phyloP scores from a whole-genome alignment of 495 filamentous ascomycete genomes.

The Penicillium samsonianum region DNA sequence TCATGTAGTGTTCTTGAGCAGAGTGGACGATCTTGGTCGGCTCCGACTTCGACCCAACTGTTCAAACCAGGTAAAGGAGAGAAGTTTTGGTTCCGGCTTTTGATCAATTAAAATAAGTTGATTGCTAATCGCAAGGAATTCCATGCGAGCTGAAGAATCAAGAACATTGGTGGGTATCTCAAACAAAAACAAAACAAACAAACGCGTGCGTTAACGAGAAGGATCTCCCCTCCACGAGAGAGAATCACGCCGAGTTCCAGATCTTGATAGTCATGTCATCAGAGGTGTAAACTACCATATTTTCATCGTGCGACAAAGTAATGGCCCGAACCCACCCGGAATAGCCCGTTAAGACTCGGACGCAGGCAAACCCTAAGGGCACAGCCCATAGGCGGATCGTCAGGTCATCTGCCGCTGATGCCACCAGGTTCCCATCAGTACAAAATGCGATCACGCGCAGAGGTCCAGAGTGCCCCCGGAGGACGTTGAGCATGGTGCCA shows the following conservation, averaged over 20 bases:
- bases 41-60: background rate
- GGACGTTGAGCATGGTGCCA: conserved; percentile 3
- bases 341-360: conserved; percentile 7
- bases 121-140: background rate
- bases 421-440: conserved; percentile 1
- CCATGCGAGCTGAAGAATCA: background rate
- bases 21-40: background rate
- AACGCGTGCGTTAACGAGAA: conserved; percentile 2
- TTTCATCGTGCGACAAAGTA: conserved; percentile 1
- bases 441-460: conserved; percentile 7
- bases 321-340: conserved; percentile 12
- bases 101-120: background rate
- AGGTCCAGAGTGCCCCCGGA: conserved; percentile 8
- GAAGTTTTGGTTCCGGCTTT: background rate
- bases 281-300: conserved; percentile 9
- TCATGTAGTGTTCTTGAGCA: background rate
- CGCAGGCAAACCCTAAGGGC: background rate
- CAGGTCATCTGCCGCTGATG: conserved; percentile 10
- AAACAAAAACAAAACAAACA: conserved; percentile 2
- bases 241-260: conserved; percentile 7
- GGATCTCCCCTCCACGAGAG: background rate
- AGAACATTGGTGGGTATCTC: conserved; percentile 14
- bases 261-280: conserved; percentile 17
- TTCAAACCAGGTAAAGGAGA: background rate
- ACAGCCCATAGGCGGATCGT: conserved; percentile 11